Percentiles rank a stretch among this genome's conserved stretches.
These are phyloP conservation scores for Mangifera indica DNA, from an alignment of 345 rosid species.

Conservation along the genomic window DNA sequence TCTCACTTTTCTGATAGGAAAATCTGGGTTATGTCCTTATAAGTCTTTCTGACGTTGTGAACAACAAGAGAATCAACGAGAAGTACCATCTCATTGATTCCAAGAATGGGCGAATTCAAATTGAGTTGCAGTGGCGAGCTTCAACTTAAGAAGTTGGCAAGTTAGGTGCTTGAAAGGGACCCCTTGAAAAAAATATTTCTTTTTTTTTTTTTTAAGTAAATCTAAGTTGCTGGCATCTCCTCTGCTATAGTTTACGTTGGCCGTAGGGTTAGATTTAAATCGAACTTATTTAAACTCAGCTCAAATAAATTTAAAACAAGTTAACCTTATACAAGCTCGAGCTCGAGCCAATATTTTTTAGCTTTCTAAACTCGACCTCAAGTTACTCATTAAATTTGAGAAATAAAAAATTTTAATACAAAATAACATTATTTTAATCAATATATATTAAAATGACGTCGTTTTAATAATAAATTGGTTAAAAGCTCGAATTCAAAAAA, in stretches of 20 bases:
- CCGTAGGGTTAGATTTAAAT: too few relatives aligned
- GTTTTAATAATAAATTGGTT: too few relatives aligned
- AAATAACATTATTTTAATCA: too few relatives aligned
- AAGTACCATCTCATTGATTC: slow-evolving; percentile 89
- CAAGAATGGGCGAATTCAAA: slow-evolving; percentile 72
- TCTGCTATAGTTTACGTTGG: background rate
- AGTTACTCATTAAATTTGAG: too few relatives aligned
- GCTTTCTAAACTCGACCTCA: too few relatives aligned
- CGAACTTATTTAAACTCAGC: too few relatives aligned
- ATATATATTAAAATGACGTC: too few relatives aligned
- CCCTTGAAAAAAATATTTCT: background rate
- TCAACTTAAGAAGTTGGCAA: slow-evolving; percentile 30
- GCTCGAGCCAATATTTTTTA: too few relatives aligned
- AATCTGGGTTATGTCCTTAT: slow-evolving; percentile 63
- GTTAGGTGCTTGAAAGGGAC: background rate
- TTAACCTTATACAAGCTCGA: too few relatives aligned
- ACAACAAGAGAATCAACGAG: slow-evolving; percentile 73
- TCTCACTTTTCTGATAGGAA: slow-evolving; percentile 44
- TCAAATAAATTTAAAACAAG: too few relatives aligned
- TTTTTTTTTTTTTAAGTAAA: background rate
- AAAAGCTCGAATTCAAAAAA: too few relatives aligned
- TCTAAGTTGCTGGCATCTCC: background rate
- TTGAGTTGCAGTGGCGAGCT: slow-evolving; percentile 90
- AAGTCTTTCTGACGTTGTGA: slow-evolving; percentile 66
- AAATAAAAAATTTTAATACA: too few relatives aligned